Conservation (phyloP, 2,329 filamentous ascomycete species). For the Aureobasidium zeae region DNA sequence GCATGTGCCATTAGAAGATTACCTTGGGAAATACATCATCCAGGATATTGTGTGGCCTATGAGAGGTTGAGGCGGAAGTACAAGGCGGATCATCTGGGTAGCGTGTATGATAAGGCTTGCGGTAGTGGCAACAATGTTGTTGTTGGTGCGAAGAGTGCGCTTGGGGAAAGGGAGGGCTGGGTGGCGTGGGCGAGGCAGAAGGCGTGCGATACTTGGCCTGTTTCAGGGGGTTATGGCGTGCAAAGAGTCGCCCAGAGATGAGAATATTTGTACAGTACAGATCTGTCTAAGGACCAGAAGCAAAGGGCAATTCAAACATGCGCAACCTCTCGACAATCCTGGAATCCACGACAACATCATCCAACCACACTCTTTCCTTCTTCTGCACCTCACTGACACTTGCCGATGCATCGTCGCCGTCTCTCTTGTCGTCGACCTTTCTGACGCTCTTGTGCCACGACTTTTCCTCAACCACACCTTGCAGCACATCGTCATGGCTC, state of each 20-base stretch:
- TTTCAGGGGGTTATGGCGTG: constrained; percentile 11
- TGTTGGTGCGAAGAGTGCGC: neutral
- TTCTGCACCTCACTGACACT: neutral
- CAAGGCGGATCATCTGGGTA: constrained; percentile 1
- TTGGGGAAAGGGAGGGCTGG: neutral
- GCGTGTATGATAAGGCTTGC: constrained; percentile 7
- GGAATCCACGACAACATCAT: constrained; percentile 64
- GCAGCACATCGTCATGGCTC: constrained; percentile 54
- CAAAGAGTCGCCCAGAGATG: too few relatives aligned
- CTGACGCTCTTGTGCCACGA: constrained; percentile 79
- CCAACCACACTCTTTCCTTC: constrained; percentile 53
- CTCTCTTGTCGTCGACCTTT: constrained; percentile 36
- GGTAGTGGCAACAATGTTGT: neutral
- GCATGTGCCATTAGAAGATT: constrained; percentile 50
- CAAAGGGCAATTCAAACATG: constrained; percentile 55
- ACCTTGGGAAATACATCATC: too few relatives aligned
- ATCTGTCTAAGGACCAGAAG: too few relatives aligned
- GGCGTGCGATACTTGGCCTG: constrained; percentile 1
- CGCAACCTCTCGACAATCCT: constrained; percentile 73
- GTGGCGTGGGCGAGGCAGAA: neutral
- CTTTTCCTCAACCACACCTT: constrained; percentile 61
- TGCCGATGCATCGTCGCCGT: constrained; percentile 45
- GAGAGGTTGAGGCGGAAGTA: constrained; percentile 49
- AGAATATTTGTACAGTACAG: too few relatives aligned
- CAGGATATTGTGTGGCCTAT: too few relatives aligned